Conservation (phyloP, 2,329 filamentous ascomycete species). For the Fusarium odoratissimum region DNA sequence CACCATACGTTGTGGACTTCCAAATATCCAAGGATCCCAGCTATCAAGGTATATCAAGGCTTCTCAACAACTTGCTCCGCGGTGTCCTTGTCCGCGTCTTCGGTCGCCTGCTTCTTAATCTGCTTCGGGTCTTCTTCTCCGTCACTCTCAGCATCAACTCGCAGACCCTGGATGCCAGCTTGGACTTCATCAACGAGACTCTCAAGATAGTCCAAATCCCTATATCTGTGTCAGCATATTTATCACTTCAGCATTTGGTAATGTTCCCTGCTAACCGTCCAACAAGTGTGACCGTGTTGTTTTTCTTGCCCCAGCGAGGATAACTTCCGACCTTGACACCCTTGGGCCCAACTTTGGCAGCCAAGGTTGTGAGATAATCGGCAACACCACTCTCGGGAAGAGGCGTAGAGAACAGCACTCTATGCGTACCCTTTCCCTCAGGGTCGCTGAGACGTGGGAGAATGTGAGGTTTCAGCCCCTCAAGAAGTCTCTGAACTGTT, state of each 20-base stretch:
- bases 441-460: constrained; percentile 80
- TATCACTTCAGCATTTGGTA: constrained; percentile 29
- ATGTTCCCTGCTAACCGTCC: constrained; percentile 58
- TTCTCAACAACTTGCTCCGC: constrained; percentile 16
- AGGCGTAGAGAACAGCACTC: constrained; percentile 88
- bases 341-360: constrained; percentile 75
- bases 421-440: constrained; percentile 81
- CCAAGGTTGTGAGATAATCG: constrained; percentile 82
- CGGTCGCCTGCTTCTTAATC: constrained; percentile 22
- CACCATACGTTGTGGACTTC: neutral
- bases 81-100: constrained; percentile 24
- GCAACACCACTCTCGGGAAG: constrained; percentile 88
- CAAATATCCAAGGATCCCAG: neutral
- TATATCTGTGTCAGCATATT: constrained; percentile 46
- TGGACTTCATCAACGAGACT: constrained; percentile 82
- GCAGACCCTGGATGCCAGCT: constrained; percentile 77
- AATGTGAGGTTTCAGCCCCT: constrained; percentile 78
- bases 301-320: constrained; percentile 87
- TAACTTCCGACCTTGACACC: constrained; percentile 97
- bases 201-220: constrained; percentile 81
- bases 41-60: constrained; percentile 18
- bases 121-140: constrained; percentile 66
- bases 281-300: constrained; percentile 92
- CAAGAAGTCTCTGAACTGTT: constrained; percentile 77
- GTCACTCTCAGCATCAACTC: constrained; percentile 78